Conservation (phyloP, 1,139 yeast species). For the Yamadazyma mexicana region DNA sequence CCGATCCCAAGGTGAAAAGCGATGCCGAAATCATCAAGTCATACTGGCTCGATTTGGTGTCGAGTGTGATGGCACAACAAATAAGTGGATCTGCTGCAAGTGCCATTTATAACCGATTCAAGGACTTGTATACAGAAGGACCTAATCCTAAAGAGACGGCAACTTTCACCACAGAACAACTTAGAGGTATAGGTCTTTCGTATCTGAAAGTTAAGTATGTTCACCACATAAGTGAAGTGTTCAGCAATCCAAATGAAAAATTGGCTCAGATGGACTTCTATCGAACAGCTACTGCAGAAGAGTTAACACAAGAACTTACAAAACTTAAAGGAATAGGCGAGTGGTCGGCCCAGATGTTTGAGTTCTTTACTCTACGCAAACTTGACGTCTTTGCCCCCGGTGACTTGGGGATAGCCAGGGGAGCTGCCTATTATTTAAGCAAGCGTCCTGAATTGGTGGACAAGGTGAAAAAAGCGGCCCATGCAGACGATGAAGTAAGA, state of each 20-base stretch:
- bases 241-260: constrained; percentile 35
- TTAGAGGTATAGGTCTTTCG: constrained; percentile 72
- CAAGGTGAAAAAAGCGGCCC: constrained; percentile 36
- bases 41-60: constrained; percentile 40
- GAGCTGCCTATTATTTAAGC: constrained; percentile 63
- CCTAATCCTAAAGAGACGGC: constrained; percentile 58
- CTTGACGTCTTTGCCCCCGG: constrained; percentile 73
- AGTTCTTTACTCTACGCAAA: constrained; percentile 65
- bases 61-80: constrained; percentile 72
- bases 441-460: constrained; percentile 53
- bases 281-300: constrained; percentile 36
- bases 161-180: constrained; percentile 39
- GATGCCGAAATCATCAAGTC: constrained; percentile 31
- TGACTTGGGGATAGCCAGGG: constrained; percentile 85
- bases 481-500: constrained; percentile 29
- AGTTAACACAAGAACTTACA: constrained; percentile 55
- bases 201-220: constrained; percentile 66
- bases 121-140: constrained; percentile 29
- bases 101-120: constrained; percentile 56
- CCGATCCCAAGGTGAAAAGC: constrained; percentile 18
- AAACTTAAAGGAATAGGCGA: constrained; percentile 77
- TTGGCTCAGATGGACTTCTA: constrained; percentile 44
- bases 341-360: constrained; percentile 92
- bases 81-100: constrained; percentile 82
- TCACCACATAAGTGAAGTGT: constrained; percentile 59